Base-by-base conservation (phyloP, 768 basidiomycete genomes). In the Serendipita vermifera region DNA sequence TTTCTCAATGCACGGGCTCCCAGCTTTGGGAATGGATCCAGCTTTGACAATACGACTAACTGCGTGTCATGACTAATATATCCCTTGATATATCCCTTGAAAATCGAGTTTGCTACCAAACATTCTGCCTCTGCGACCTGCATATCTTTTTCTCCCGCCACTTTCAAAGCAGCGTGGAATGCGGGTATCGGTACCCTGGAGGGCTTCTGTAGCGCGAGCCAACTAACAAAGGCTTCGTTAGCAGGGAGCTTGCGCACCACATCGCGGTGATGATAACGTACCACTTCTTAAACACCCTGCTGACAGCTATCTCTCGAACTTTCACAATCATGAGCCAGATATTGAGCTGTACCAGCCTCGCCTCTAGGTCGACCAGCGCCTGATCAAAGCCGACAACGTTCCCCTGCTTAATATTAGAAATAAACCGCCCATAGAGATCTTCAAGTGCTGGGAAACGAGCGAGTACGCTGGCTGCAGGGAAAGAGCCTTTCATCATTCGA, bases 21-120 rank as follows among this genome's bases (percentile, higher is more conserved):
- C 14, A 88, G 68, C 59, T 75, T 75, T 2, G 92, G 90, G 65
- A 96, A 97, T 5, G 90, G 78, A 63, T 84, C 86, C 22, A 73
- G 76, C 60, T 79, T 78, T 1, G 88, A 82, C 40, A 97, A 68
- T 3, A 99, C 96, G 3, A 97, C 89, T 79, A 85, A 89, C 71
- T 88, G 86, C 68, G 87, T 87, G 65, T 87, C 88, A 64, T 99
- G 96, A 51, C 90, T 91, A 63, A 99, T 92, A 69, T 98, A 99
- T 6, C 96, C 96, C 53, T 87, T 78, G 70, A 98, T 83, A 67
- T 83, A 88, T 17, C 87, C 87, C 71, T 84, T 88, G 72, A 85
- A 91, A 39, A 98, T 87, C 87, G 94, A 86, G 66, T 93, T 93
- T 27, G 92, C 91, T 5, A 96, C 80, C 54, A 92, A 77, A 67